Evolutionary conservation across 257 asterid genomes (phyloP), one percentile per base, ranked within the genome.

Genomic region (Primulina tabacum): DNA sequence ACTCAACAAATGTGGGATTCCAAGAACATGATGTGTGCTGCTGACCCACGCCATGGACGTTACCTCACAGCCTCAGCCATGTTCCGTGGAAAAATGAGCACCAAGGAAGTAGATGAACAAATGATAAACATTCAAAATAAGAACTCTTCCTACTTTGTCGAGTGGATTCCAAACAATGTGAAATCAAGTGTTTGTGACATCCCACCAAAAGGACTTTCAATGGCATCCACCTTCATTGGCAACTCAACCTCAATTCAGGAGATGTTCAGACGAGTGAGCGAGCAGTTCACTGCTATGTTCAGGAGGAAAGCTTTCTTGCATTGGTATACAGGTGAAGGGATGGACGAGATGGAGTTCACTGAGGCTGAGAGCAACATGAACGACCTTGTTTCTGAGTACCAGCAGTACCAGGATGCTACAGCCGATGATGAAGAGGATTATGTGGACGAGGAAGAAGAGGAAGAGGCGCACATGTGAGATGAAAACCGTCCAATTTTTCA

Each of bases 1-100:
- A 90, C 95, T 62, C 97, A 90, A 66, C 95, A 90, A 80, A 90
- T 90, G 97, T 90, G 97, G 95, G 97, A 90, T 59, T 74, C 97
- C 71, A 90, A 90, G 86, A 90, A 90, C 83, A 90, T 90, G 97
- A 90, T 90, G 96, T 90, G 96, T 67, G 95, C 95, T 59, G 95
- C 96, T 40, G 95, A 90, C 68, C 95, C 95, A 18, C 95, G 96
- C 65, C 96, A 90, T 30, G 96, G 95, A 2, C 95, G 96, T 4
- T 90, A 90, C 77, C 92, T 88, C 64, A 90, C 96, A 16, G 96
- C 96, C 75, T 90, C 96, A 2, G 96, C 96, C 75, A 90, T 90
- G 96, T 90, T 90, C 88, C 75, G 96, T 35, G 96, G 96, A 64
- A 90, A 90, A 81, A 90, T 90, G 92, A 86, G 92, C 84, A 90